Evolutionary conservation across 371 early-diverging fungal genomes (phyloP), one percentile per base, ranked within the genome.

Genomic region (Mucor ambiguus): DNA sequence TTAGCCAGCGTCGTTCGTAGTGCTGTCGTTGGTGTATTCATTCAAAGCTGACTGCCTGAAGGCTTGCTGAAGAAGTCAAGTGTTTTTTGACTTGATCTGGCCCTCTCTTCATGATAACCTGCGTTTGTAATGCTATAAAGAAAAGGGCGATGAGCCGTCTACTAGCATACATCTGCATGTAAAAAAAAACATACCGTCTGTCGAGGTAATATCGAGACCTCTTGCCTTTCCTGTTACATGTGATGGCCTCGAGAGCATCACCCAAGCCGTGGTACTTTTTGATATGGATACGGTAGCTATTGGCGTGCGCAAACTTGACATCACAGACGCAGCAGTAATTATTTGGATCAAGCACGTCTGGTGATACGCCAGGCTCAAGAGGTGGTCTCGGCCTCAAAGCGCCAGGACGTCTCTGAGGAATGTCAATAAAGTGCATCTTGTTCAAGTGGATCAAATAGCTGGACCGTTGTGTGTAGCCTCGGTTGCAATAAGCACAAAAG

Each of bases 291-390:
- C 57, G 57, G 22, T 56, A 56, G 9, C 33, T 30, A 56, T 56
- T 56, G 10, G 32, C 57, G 33, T 56, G 32, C 7, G 57, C 57
- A 56, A 32, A 56, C 20, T 56, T 56, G 16, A 32, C 22, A 22
- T 56, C 57, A 56, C 57, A 56, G 11, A 56, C 33, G 20, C 57
- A 56, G 33, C 57, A 56, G 33, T 56, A 56, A 20, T 30, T n/a
- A 12, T 56, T 33, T 32, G 57, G 57, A 20, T 56, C 57, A n/a
- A 32, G 20, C 9, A 33, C 57, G 32, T 56, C 57, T 5, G 57
- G 57, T 20, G 33, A 33, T 16, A 32, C 26, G 14, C 52, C 52
- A 28, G 52, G 52, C 28, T 52, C 52, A 26, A 52, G 57, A 32
- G 57, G 57, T 2, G 57, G 57, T 11, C 52, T 24, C 28, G 52